Percentiles rank a stretch among this genome's conserved stretches.
phyloP scores from a whole-genome alignment of 495 filamentous ascomycete species.

The Penicillium angulare region DNA sequence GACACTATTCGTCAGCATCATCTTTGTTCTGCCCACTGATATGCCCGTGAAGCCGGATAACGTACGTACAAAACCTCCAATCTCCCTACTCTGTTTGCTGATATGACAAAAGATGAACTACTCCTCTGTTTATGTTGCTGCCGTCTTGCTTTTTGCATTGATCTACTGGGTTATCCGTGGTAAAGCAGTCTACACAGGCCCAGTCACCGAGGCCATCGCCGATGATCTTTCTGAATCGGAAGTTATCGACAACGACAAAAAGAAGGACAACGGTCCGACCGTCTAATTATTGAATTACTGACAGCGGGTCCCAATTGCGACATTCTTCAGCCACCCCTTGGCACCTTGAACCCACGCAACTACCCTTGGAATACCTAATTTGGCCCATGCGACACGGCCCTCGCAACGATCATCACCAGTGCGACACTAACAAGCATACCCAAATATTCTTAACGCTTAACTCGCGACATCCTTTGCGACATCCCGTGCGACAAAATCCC shows the following conservation, averaged over 20 bases:
- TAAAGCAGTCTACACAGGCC: slow-evolving; percentile 17
- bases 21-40: slow-evolving; percentile 59
- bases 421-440: not conserved
- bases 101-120: slow-evolving; percentile 41
- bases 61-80: slow-evolving; percentile 22
- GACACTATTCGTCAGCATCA: slow-evolving; percentile 59
- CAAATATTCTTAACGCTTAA: not conserved
- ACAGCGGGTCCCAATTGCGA: not conserved
- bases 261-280: slow-evolving; percentile 6
- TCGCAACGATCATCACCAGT: not conserved
- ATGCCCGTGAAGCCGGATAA: slow-evolving; percentile 48
- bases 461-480: not conserved
- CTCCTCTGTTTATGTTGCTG: slow-evolving; percentile 17
- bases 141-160: slow-evolving; percentile 10
- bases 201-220: slow-evolving; percentile 17
- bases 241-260: slow-evolving; percentile 5
- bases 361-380: not conserved
- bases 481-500: not conserved
- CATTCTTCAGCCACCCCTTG: not conserved
- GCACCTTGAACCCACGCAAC: not conserved
- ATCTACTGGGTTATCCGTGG: slow-evolving; percentile 20
- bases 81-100: not conserved
- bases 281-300: not conserved
- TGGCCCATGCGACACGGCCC: slow-evolving; percentile 1
- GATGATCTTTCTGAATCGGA: slow-evolving; percentile 14